phyloP scores from a whole-genome alignment of 2,329 filamentous ascomycete species.

The Cladosporium sp. region DNA sequence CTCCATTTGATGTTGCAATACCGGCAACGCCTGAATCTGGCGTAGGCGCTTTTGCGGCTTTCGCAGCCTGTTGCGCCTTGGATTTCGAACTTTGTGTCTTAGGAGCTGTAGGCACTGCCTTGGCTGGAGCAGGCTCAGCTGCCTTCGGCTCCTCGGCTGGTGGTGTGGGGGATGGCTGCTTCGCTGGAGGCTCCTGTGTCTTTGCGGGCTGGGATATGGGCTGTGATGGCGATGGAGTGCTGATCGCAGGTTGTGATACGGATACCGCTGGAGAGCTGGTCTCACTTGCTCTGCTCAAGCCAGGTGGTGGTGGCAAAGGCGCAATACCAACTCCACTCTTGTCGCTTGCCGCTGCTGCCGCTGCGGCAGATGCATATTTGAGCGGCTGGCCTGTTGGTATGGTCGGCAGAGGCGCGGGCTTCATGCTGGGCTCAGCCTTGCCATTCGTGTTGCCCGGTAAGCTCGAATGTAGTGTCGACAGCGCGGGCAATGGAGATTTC shows the following conservation, averaged over 20 bases:
- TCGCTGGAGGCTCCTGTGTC: conserved; percentile 23
- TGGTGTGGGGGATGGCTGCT: conserved; percentile 24
- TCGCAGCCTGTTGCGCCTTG: conserved; percentile 18
- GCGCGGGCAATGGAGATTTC: conserved; percentile 88
- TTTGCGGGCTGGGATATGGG: conserved; percentile 23
- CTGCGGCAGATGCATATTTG: conserved; percentile 95
- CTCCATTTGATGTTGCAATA: conserved; percentile 48
- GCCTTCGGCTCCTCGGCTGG: conserved; percentile 26
- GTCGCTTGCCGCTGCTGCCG: conserved; percentile 78
- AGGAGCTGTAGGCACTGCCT: conserved; percentile 34
- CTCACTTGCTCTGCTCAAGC: conserved; percentile 53
- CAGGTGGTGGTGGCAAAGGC: conserved; percentile 85
- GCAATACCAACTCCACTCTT: conserved; percentile 87
- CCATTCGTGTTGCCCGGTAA: conserved; percentile 59
- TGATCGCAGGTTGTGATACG: conserved; percentile 41
- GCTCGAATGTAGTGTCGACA: conserved; percentile 82
- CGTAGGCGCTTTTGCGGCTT: conserved; percentile 27
- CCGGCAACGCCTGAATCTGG: conserved; percentile 33
- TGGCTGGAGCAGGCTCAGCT: conserved; percentile 21
- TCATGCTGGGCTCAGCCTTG: conserved; percentile 64
- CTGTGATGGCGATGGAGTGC: conserved; percentile 31
- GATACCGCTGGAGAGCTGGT: conserved; percentile 50
- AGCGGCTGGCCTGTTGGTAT: conserved; percentile 83
- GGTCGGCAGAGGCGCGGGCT: conserved; percentile 81
- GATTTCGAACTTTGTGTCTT: conserved; percentile 33